These are phyloP conservation scores for Citrus australasica DNA, from an alignment of 345 rosid species.

Conservation along the genomic window DNA sequence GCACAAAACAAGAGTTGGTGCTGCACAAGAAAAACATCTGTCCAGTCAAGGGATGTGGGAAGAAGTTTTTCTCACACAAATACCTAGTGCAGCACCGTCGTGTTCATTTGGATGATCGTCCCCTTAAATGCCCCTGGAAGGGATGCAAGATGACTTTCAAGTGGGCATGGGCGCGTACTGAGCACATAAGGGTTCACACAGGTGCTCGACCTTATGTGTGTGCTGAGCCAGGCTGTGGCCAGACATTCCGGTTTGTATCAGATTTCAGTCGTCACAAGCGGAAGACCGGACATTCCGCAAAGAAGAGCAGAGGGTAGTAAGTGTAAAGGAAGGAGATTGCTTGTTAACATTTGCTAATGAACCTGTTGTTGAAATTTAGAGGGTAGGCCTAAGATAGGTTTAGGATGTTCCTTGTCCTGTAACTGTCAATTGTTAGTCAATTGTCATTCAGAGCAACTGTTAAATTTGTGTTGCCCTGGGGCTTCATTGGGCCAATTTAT, in stretches of 20 bases:
- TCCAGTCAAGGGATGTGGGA: slow-evolving; percentile 91
- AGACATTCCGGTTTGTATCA: slow-evolving; percentile 89
- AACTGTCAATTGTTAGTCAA: slow-evolving; percentile 13
- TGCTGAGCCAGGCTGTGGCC: slow-evolving; percentile 78
- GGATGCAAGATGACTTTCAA: slow-evolving; percentile 97
- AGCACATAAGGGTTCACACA: slow-evolving; percentile 95
- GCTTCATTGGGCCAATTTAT: slow-evolving; percentile 19
- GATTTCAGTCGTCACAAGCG: slow-evolving; percentile 96
- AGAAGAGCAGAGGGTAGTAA: slow-evolving; percentile 43
- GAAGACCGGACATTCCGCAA: slow-evolving; percentile 87
- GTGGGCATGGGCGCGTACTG: slow-evolving; percentile 99
- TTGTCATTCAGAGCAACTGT: slow-evolving; percentile 22
- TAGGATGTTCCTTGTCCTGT: slow-evolving; percentile 32
- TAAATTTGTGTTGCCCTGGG: slow-evolving; percentile 7
- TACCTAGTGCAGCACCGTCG: slow-evolving; percentile 91
- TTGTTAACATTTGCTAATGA: slow-evolving; percentile 35
- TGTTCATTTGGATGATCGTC: slow-evolving; percentile 86
- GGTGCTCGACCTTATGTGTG: slow-evolving; percentile 92
- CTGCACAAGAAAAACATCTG: slow-evolving; percentile 80
- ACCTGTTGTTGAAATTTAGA: slow-evolving; percentile 32
- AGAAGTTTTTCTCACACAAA: slow-evolving; percentile 93
- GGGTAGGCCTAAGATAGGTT: slow-evolving; percentile 25
- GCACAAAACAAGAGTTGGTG: slow-evolving; percentile 58
- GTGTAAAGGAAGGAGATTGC: slow-evolving; percentile 14
- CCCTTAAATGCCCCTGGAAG: slow-evolving; percentile 99